Evolutionary conservation across 306 rosid species (phyloP), one percentile per base, ranked within the genome.

Genomic region (Myrica gale): DNA sequence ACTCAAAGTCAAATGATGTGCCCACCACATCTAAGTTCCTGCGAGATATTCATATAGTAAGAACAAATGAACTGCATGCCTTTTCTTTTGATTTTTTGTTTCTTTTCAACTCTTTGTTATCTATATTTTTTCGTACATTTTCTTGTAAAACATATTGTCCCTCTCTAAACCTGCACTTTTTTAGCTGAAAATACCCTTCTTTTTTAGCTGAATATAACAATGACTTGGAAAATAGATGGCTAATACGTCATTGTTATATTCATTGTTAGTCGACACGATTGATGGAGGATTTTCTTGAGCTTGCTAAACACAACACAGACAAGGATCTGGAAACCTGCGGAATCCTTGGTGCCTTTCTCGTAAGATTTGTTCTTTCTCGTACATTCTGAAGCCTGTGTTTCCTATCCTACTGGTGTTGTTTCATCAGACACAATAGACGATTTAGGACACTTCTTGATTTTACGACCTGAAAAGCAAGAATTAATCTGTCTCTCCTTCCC

Each of bases 271-370:
- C 97, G 2, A 76, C 79, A 48, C 78, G 82, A 73, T 81, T 92
- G 72, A 84, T 82, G 91, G 96, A 93, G 75, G 89, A 93, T 58
- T 93, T 93, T 82, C 90, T 90, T 75, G 87, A 84, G 76, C 88
- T 85, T 76, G 90, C 98, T 61, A 86, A 79, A 75, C 87, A 80
- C 41, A 89, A 89, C 61, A 89, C 98, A 8, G 85, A 85, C 50
- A 93, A 90, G 76, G 96, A 90, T 84, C 76, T 90, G 37, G 98
- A 93, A 83, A 93, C 96, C 0, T 93, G 96, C 81, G 96, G 98
- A 69, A 80, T 85, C 82, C 98, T 93, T 52, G 91, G 95, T 62
- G 93, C 95, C 58, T 80, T 82, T 71, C 90, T 85, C 76, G 94
- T 92, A 89, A 89, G 96, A 81, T 79, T 85, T 79, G 51, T 62